Conservation (phyloP, 805 yeast species). For the Ogataea naganishii region DNA sequence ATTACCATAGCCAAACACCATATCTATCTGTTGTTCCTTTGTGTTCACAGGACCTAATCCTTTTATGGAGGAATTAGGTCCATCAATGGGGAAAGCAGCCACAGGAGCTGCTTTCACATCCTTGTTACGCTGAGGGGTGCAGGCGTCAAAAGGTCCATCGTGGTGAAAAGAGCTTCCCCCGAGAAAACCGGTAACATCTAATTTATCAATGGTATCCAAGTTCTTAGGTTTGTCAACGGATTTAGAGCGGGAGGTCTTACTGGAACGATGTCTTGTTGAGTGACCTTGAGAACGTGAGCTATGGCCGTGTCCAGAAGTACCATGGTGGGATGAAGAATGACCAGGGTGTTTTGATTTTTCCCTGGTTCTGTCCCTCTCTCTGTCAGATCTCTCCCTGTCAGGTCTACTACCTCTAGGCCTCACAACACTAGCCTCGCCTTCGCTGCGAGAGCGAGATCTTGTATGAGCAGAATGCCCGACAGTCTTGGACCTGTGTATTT, state of each 20-base stretch:
- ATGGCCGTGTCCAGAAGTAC: conserved; percentile 9
- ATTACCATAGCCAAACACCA: conserved; percentile 68
- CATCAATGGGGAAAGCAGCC: conserved; percentile 89
- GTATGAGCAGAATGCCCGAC: too few relatives aligned
- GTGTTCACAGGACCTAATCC: conserved; percentile 51
- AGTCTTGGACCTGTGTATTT: too few relatives aligned
- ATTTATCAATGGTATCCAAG: conserved; percentile 87
- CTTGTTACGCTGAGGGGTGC: conserved; percentile 92
- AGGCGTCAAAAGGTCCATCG: conserved; percentile 98
- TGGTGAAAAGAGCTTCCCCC: conserved; percentile 94
- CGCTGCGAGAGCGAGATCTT: conserved; percentile 25
- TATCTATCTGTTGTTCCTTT: conserved; percentile 57
- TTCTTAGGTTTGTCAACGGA: conserved; percentile 52
- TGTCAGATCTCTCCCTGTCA: conserved; percentile 9
- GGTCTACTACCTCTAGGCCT: conserved; percentile 14
- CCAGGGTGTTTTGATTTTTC: conserved; percentile 25
- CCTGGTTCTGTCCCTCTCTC: conserved; percentile 9
- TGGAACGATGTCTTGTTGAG: conserved; percentile 11
- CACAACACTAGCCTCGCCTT: conserved; percentile 14
- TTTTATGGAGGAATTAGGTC: conserved; percentile 80
- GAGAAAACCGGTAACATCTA: conserved; percentile 92
- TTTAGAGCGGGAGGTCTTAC: conserved; percentile 18
- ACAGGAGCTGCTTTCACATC: conserved; percentile 75
- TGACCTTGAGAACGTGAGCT: conserved; percentile 4
- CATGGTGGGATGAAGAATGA: too few relatives aligned